Evolutionary conservation across 441 rosid species (phyloP).

Genomic region (Rhodomyrtus psidioides): DNA sequence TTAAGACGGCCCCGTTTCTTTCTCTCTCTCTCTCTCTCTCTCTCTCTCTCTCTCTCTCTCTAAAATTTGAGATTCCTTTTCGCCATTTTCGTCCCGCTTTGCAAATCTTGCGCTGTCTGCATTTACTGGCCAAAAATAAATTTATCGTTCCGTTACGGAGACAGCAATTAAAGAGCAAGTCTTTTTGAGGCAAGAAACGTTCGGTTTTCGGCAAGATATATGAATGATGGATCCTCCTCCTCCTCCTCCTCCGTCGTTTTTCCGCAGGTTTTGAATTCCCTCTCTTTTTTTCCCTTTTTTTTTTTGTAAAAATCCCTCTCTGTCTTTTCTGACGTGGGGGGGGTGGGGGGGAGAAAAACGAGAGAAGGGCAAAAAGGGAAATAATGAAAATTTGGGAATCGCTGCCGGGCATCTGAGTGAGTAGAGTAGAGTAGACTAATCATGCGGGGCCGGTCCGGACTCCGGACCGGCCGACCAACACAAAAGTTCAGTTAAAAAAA

Average conservation of each 20-base stretch:
- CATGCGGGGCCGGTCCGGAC: background rate
- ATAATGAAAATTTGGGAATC: background rate
- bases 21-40: background rate
- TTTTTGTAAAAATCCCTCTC: background rate
- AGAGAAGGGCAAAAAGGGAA: background rate
- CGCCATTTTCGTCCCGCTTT: background rate
- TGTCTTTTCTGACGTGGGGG: background rate
- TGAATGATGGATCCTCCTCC: no score
- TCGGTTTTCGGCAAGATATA: background rate
- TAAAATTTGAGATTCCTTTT: background rate
- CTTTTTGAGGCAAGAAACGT: background rate
- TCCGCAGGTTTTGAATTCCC: background rate
- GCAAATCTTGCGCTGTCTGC: background rate
- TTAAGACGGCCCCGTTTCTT: background rate
- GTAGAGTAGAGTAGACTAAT: background rate
- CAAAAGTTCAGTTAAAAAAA: background rate
- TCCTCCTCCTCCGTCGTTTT: background rate
- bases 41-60: background rate
- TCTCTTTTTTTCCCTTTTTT: accelerated
- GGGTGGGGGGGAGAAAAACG: background rate
- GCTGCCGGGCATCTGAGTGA: background rate
- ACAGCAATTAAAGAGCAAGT: background rate
- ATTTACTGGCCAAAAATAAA: background rate
- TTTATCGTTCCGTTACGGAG: background rate
- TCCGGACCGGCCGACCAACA: background rate